Evolutionary conservation across 148 eudicot genomes (phyloP).

Genomic region (Chenopodium quinoa): DNA sequence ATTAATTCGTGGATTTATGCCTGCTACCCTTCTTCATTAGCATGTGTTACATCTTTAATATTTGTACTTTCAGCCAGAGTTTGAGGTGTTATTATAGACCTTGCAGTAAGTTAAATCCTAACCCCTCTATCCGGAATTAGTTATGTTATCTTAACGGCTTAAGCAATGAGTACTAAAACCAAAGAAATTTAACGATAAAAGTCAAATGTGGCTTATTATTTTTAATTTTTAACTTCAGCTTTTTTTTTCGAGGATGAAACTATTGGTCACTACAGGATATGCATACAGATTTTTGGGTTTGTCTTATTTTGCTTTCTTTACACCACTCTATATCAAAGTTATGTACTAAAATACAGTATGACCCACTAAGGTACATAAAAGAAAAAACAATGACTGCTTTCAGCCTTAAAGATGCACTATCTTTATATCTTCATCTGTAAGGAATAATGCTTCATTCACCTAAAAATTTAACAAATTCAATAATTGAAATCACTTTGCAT

Average conservation of each 20-base stretch:
- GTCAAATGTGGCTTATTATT: too few species aligned
- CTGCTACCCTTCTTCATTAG: background rate
- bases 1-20: background rate
- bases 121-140: background rate
- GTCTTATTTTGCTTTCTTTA: constrained; percentile 9
- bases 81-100: too few species aligned
- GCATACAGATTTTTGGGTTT: constrained; percentile 16
- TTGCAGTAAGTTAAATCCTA: background rate
- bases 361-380: constrained; percentile 27
- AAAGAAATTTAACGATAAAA: too few species aligned
- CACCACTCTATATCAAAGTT: constrained; percentile 15
- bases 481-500: constrained; percentile 22
- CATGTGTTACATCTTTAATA: too few species aligned
- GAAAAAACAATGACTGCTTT: constrained; percentile 12
- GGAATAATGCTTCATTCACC: constrained; percentile 28
- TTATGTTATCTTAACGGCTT: too few species aligned
- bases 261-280: constrained; percentile 19
- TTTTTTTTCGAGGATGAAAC: background rate
- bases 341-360: background rate
- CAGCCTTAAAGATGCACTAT: constrained; percentile 25
- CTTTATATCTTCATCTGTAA: constrained; percentile 35
- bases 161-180: too few species aligned
- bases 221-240: background rate
- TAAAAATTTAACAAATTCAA: constrained; percentile 17
- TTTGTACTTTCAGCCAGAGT: too few species aligned